A percentile compares a stretch with the other conserved stretches of the same genome.
Evolutionary conservation across 2,329 filamentous ascomycete species (phyloP).

Genomic region (Epicoccum nigrum): DNA sequence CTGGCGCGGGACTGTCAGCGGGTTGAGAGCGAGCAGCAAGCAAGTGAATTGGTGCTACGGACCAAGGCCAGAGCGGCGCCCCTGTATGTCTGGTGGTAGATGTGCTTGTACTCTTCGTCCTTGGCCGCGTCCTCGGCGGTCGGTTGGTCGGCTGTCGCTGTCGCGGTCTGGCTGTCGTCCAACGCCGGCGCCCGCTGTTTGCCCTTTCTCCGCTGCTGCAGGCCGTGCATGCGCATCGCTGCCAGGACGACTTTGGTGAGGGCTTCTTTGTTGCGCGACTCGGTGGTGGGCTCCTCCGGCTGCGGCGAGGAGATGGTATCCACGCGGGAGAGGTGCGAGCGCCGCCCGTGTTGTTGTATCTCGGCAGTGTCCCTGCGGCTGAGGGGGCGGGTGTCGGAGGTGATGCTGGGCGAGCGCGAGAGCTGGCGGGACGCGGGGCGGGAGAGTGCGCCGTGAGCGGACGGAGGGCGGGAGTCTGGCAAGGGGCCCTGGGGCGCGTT

Average conservation of each 20-base stretch:
- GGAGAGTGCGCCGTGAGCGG: conserved; percentile 29
- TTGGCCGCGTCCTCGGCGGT: conserved; percentile 42
- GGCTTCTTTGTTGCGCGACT: conserved; percentile 56
- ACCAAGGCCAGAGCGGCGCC: conserved; percentile 56
- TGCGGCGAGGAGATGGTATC: conserved; percentile 37
- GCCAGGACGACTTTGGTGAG: conserved; percentile 59
- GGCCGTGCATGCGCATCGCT: conserved; percentile 59
- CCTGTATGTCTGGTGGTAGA: conserved; percentile 60
- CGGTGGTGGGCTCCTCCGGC: conserved; percentile 42
- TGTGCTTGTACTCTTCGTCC: conserved; percentile 59
- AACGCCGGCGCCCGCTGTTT: conserved; percentile 31
- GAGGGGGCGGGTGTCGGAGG: conserved; percentile 38
- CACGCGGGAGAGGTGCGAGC: conserved; percentile 44
- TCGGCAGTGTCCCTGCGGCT: conserved; percentile 41
- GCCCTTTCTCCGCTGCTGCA: conserved; percentile 52
- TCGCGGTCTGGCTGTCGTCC: conserved; percentile 23
- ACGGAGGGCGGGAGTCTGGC: conserved; percentile 33
- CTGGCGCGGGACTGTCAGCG: conserved; percentile 20
- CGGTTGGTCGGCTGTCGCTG: conserved; percentile 21
- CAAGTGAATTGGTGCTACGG: background rate
- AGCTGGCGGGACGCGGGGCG: conserved; percentile 33
- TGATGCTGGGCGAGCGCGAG: conserved; percentile 43
- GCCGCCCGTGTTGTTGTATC: conserved; percentile 24
- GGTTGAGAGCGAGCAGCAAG: background rate
- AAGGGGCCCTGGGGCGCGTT: conserved; percentile 26